These are phyloP conservation scores for Chaetomium sp. DNA, from an alignment of 2,329 filamentous ascomycete species.

Conservation along the genomic window DNA sequence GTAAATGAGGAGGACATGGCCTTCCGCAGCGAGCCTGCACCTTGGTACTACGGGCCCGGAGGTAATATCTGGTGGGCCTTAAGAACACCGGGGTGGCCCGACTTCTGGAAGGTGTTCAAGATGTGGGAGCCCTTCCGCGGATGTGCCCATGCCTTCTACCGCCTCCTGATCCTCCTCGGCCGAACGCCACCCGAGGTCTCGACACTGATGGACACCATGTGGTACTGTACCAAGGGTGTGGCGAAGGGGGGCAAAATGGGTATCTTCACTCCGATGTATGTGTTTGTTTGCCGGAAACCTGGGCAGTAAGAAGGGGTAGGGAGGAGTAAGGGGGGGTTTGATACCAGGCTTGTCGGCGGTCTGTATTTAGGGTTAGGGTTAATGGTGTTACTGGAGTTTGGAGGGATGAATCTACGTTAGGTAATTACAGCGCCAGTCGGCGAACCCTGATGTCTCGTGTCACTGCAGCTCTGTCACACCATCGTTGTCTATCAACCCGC, in stretches of 20 bases:
- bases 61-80: constrained; percentile 14
- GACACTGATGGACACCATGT: constrained; percentile 17
- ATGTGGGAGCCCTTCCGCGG: constrained; percentile 15
- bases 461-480: not conserved
- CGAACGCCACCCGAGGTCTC: constrained; percentile 6
- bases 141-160: constrained; percentile 3
- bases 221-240: constrained; percentile 16
- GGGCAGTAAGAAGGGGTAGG: not conserved
- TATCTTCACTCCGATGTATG: constrained; percentile 18
- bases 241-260: constrained; percentile 11
- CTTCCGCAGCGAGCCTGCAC: constrained; percentile 55
- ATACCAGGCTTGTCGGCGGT: not conserved
- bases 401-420: too few species aligned
- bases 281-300: constrained; percentile 17
- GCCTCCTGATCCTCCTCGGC: constrained; percentile 10
- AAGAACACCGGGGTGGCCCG: constrained; percentile 14
- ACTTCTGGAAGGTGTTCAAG: constrained; percentile 18
- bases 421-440: not conserved
- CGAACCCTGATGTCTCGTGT: constrained; percentile 9
- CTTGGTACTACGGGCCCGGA: constrained; percentile 54
- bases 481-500: not conserved
- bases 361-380: constrained; percentile 4
- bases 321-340: too few species aligned
- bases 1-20: constrained; percentile 64
- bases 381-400: not conserved